Percentiles rank a stretch among this genome's conserved stretches.
Evolutionary conservation across 2,329 filamentous ascomycete genomes (phyloP).

Genomic region (Fusarium sp.): DNA sequence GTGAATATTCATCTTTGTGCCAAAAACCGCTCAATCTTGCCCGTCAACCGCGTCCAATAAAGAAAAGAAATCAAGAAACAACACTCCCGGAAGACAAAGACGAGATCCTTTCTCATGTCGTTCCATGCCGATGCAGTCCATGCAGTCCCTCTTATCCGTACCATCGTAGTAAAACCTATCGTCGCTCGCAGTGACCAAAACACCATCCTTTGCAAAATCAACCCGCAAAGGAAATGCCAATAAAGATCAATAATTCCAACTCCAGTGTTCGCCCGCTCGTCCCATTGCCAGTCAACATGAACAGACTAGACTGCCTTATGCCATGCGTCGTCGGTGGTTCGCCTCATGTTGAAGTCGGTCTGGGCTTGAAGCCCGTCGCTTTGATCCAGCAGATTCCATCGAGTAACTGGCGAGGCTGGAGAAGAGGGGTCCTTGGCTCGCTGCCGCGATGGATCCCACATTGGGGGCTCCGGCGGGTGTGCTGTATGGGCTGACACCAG

Average conservation of each 20-base stretch:
- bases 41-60: conserved; percentile 6
- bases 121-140: conserved; percentile 16
- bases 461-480: conserved; percentile 56
- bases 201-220: conserved; percentile 17
- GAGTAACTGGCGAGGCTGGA: conserved; percentile 50
- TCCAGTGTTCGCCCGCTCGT: conserved; percentile 22
- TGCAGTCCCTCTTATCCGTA: conserved; percentile 5
- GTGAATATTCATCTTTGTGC: conserved; percentile 5
- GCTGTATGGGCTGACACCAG: conserved; percentile 69
- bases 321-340: conserved; percentile 54
- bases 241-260: conserved; percentile 22
- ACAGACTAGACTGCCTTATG: conserved; percentile 25
- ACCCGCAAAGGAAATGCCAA: conserved; percentile 9
- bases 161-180: conserved; percentile 20
- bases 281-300: neutral
- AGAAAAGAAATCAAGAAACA: conserved; percentile 5
- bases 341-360: conserved; percentile 58
- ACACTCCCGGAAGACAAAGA: neutral
- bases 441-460: conserved; percentile 44
- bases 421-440: conserved; percentile 48
- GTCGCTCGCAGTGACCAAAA: conserved; percentile 8
- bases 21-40: conserved; percentile 6
- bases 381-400: conserved; percentile 56
- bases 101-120: neutral
- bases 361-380: conserved; percentile 62